Base-by-base conservation (phyloP, 106 monocot genomes). In the Agapanthus africanus region DNA sequence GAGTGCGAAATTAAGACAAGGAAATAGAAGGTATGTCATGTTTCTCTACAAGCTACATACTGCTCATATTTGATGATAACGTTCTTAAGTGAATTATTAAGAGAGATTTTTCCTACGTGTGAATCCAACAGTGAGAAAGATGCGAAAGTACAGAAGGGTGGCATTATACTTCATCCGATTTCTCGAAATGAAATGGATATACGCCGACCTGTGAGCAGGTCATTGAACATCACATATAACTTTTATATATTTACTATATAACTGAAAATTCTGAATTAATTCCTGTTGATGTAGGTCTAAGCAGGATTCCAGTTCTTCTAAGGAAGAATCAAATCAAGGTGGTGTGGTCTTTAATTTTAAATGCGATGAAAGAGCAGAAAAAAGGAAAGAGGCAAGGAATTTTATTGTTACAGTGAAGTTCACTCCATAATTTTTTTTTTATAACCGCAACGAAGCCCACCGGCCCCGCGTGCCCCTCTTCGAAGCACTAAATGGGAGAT, bases 311-410 rank as follows among this genome's bases (percentile, higher is more conserved):
- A 51, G 19, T 72, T 71, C 66, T 40, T n/a, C 30, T 33, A 80
- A 70, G 33, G 23, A 57, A 18, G 78, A 78, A 57, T 25, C 41
- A 27, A 79, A 74, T 69, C 70, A 59, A 72, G 70, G 40, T 52
- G 57, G 49, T 70, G 33, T 35, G 30, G 60, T 49, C 21, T 91
- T 91, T 52, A 81, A 16, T 38, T 82, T 84, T 31, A 87, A 73
- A 87, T 79, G 81, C 60, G 71, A 82, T 79, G 80, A 87, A 82
- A 84, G 91, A 75, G 84, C 84, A 57, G 87, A 91, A 54, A 81
- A 78, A 72, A 84, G 87, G 50, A 87, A 82, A 78, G 82, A 91
- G 91, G 91, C 54, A 87, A 74, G 74, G 36, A 46, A 36, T n/a
- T 54, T 21, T 37, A 8, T 63, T 54, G 21, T 73, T 40, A 22